Evolutionary conservation across 805 yeast species (phyloP).

Genomic region (Yarrowia yakushimensis): DNA sequence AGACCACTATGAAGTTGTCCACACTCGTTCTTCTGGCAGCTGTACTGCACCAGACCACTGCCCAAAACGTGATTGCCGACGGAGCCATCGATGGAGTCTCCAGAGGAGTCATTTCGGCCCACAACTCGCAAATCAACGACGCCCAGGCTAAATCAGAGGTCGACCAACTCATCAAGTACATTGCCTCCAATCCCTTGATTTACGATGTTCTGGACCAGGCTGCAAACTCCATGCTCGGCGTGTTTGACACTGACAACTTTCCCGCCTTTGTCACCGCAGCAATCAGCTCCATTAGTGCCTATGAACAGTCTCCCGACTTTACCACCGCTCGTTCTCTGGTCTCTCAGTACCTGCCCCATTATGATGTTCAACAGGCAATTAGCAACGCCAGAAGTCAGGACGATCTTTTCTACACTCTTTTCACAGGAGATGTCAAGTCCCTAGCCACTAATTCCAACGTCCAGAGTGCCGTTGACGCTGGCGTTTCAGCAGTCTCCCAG

Average conservation of each 20-base stretch:
- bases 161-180: slow-evolving; percentile 7
- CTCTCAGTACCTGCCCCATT: not conserved
- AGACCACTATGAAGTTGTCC: not conserved
- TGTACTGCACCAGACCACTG: not conserved
- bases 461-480: not conserved
- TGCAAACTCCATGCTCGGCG: not conserved
- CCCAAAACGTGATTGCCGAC: slow-evolving; percentile 16
- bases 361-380: slow-evolving; percentile 1
- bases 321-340: not conserved
- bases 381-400: not conserved
- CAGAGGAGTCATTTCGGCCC: slow-evolving; percentile 12
- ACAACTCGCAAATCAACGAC: slow-evolving; percentile 11
- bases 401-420: not conserved
- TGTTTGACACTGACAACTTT: not conserved
- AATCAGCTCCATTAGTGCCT: not conserved
- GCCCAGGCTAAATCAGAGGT: slow-evolving; percentile 25
- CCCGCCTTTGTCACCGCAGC: slow-evolving; percentile 17
- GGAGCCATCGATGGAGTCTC: slow-evolving; percentile 15
- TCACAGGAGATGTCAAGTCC: slow-evolving; percentile 2
- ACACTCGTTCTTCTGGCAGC: slow-evolving; percentile 19
- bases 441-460: not conserved
- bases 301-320: slow-evolving; percentile 6
- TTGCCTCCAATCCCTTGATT: slow-evolving; percentile 10
- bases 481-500: not conserved
- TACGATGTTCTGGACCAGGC: not conserved